Evolutionary conservation across 176 grass and related monocot species (phyloP).

Genomic region (Carex kokanica): DNA sequence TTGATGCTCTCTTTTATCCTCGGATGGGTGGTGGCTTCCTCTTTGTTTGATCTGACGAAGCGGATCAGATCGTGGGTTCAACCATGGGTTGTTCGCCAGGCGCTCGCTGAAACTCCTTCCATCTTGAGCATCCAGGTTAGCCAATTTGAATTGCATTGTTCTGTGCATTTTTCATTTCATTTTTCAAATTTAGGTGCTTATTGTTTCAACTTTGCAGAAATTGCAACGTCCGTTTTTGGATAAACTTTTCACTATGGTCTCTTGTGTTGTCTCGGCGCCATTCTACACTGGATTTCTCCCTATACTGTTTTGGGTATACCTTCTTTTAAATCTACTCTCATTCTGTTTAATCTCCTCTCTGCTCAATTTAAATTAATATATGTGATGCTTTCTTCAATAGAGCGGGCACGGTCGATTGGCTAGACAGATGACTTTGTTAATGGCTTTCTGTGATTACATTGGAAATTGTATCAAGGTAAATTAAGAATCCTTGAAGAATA

Average conservation of each 20-base stretch:
- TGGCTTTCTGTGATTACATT: slow-evolving; percentile 94
- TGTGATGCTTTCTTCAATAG: slow-evolving; percentile 33
- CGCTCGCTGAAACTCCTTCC: slow-evolving; percentile 52
- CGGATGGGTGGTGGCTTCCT: slow-evolving; percentile 72
- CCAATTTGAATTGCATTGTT: background rate
- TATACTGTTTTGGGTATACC: slow-evolving; percentile 86
- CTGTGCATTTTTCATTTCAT: background rate
- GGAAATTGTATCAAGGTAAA: slow-evolving; percentile 84
- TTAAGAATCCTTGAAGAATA: background rate
- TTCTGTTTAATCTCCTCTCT: slow-evolving; percentile 4
- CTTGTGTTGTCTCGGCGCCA: slow-evolving; percentile 84
- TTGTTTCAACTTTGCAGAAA: slow-evolving; percentile 52
- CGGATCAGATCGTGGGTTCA: slow-evolving; percentile 47
- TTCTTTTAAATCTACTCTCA: background rate
- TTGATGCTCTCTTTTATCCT: slow-evolving; percentile 54
- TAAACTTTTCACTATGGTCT: slow-evolving; percentile 77
- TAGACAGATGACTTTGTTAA: slow-evolving; percentile 89
- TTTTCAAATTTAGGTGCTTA: slow-evolving; percentile 3
- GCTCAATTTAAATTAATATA: background rate
- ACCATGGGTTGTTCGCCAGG: slow-evolving; percentile 66
- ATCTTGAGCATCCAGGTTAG: slow-evolving; percentile 73
- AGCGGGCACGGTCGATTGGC: slow-evolving; percentile 83
- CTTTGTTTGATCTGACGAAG: slow-evolving; percentile 72
- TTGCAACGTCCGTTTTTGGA: slow-evolving; percentile 59
- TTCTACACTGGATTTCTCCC: slow-evolving; percentile 98